Conservation (phyloP, 2,329 filamentous ascomycete species). For the Volutella citrinella region DNA sequence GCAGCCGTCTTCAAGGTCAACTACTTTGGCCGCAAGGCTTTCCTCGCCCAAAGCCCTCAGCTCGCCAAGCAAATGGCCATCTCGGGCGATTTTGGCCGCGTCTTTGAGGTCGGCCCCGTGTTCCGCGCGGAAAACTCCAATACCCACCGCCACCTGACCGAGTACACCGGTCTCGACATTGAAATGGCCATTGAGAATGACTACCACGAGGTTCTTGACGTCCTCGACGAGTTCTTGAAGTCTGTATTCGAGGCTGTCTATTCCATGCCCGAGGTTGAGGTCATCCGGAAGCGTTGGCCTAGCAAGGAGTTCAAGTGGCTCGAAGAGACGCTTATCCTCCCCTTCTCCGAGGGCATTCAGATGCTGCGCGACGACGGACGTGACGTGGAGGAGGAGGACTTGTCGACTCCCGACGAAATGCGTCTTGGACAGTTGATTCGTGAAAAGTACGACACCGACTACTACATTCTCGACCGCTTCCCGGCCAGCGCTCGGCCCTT, state of each 20-base stretch:
- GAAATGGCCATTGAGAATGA: conserved; percentile 90
- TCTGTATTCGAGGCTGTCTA: conserved; percentile 53
- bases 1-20: conserved; percentile 89
- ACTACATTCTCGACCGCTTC: conserved; percentile 94
- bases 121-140: conserved; percentile 96
- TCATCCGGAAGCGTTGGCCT: conserved; percentile 80
- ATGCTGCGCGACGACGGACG: conserved; percentile 83
- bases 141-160: conserved; percentile 89
- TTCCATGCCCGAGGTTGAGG: conserved; percentile 64
- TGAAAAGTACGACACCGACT: conserved; percentile 83
- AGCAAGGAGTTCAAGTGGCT: conserved; percentile 84
- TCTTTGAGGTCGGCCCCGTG: conserved; percentile 71
- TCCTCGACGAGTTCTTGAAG: conserved; percentile 80
- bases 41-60: conserved; percentile 88
- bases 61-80: conserved; percentile 92
- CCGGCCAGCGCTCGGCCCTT: conserved; percentile 81
- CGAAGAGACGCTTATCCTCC: conserved; percentile 77
- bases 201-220: conserved; percentile 81
- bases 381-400: conserved; percentile 70
- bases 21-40: conserved; percentile 85
- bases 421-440: conserved; percentile 80
- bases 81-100: conserved; percentile 81
- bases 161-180: conserved; percentile 89
- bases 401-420: conserved; percentile 83
- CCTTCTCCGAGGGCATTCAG: conserved; percentile 74